Base-by-base conservation (phyloP, 2,329 filamentous ascomycete genomes). In the Coniochaeta sp. region DNA sequence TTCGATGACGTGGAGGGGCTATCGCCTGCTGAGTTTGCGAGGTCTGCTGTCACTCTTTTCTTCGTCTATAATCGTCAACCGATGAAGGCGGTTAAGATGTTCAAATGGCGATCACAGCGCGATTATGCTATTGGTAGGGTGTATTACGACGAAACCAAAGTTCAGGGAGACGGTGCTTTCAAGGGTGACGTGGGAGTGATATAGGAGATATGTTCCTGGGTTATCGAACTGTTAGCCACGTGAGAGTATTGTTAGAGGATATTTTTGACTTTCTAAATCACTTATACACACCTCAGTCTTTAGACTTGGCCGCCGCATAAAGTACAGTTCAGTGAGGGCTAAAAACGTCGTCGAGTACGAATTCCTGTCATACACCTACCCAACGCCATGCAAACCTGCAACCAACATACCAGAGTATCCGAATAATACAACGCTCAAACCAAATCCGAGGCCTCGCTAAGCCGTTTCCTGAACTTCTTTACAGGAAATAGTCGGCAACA, bases 401-500 rank as follows among this genome's bases (percentile, higher is more conserved):
- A 36, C 31, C 54, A 38, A 36, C n/a, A 31, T 3, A 52, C 47
- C 47, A 52, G 47, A 52, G n/a, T 28, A 52, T 31, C 47, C 47
- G 47, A 52, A 3, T 31, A 12, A 52, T 52, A 52, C 47, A 52
- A 28, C 24, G 22, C 47, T 50, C 47, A 52, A 31, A 24, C 47
- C 26, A 52, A 52, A 52, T 52, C 47, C 47, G 26, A n/a, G n/a
- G n/a, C n/a, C 47, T 17, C 47, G 31, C 31, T 9, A n/a, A 54
- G 54, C 34, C 19, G 14, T 31, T 17, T 31, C 54, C n/a, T 57
- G 5, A 17, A 22, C 17, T 4, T 22, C 54, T 22, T 36, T 31
- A 87, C 75, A 99, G 79, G 74, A 99, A 99, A 79, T 98, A 99
- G 76, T 98, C 93, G 16, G 92, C 92, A 59, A 96, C 91, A 3